Evolutionary conservation across 495 filamentous ascomycete genomes (phyloP), one percentile per base, ranked within the genome.

Genomic region (Talaromyces adpressus): DNA sequence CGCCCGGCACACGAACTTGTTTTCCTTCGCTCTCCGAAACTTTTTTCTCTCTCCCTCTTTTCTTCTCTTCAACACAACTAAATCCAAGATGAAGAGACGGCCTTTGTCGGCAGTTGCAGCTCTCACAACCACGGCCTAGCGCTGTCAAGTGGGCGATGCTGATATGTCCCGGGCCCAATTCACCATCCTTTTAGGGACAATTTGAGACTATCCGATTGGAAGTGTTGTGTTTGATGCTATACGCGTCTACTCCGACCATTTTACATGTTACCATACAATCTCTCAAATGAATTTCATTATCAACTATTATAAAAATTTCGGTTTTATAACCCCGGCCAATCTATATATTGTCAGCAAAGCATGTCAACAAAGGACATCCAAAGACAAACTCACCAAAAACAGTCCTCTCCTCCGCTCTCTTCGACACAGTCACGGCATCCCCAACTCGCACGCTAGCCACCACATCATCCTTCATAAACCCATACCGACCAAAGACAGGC

Each of bases 401-500:
- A 18, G 86, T 87, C 69, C 85, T 73, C 68, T 88, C 82, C 30
- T 73, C 67, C 61, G 85, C 85, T 65, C 78, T 72, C 70, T 77
- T 81, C 14, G 78, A 80, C 30, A 95, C 86, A 36, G 64, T 66
- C 18, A 92, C 85, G 69, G 86, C 82, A 77, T 93, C 90, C 0
- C 91, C 91, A 39, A 94, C 84, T 4, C 72, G 75, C 39, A 93
- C 74, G 52, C 27, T 62, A 20, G 68, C 66, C 12, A 69, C 72
- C 51, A 71, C 70, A 5, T 64, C 65, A 14, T 58, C 66, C 62
- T 36, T 77, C 72, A 51, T 89, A 69, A 92, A 95, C 4, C 80
- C 86, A 77, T 95, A 96, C 53, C 91, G 78, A 23, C 92, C 92
- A 83, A 93, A 95, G 1, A 94, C 84, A 45, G 92, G 92, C 72